Conservation (phyloP, 2,329 filamentous ascomycete species). For the Leptographium galeiforme region DNA sequence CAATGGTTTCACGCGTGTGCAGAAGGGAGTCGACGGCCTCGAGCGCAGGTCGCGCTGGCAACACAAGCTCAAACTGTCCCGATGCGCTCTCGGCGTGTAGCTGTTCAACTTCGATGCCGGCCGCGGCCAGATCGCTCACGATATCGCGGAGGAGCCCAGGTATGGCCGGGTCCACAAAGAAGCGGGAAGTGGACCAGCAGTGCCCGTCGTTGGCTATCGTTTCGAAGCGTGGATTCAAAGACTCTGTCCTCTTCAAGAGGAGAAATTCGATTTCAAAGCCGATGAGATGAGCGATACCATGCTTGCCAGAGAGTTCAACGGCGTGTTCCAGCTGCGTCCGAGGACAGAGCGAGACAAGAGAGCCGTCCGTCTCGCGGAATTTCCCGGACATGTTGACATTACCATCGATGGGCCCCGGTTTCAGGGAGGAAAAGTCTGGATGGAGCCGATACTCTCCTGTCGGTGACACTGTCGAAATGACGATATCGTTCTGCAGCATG, state of each 20-base stretch:
- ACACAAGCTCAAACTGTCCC: constrained; percentile 67
- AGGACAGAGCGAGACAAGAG: constrained; percentile 44
- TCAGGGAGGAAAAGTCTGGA: constrained; percentile 52
- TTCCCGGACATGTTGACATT: constrained; percentile 55
- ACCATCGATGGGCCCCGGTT: constrained; percentile 40
- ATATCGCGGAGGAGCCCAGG: constrained; percentile 53
- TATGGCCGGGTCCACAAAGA: constrained; percentile 44
- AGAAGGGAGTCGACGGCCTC: constrained; percentile 59
- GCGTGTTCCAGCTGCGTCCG: constrained; percentile 46
- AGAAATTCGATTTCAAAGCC: constrained; percentile 78
- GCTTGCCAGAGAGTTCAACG: constrained; percentile 33
- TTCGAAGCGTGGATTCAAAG: neutral
- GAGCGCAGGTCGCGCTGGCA: constrained; percentile 49
- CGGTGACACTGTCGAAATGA: constrained; percentile 38
- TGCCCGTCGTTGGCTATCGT: constrained; percentile 47
- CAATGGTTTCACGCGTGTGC: constrained; percentile 57
- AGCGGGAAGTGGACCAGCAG: constrained; percentile 55
- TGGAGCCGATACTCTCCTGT: constrained; percentile 54
- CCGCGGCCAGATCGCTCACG: constrained; percentile 40
- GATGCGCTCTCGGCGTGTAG: constrained; percentile 61
- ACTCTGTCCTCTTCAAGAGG: constrained; percentile 39
- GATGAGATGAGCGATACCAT: constrained; percentile 46
- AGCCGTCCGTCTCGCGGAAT: constrained; percentile 45
- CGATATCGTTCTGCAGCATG: constrained; percentile 52
- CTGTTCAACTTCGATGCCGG: constrained; percentile 55